phyloP scores from a whole-genome alignment of 805 yeast genomes.

The Candida sakaeoensis region DNA sequence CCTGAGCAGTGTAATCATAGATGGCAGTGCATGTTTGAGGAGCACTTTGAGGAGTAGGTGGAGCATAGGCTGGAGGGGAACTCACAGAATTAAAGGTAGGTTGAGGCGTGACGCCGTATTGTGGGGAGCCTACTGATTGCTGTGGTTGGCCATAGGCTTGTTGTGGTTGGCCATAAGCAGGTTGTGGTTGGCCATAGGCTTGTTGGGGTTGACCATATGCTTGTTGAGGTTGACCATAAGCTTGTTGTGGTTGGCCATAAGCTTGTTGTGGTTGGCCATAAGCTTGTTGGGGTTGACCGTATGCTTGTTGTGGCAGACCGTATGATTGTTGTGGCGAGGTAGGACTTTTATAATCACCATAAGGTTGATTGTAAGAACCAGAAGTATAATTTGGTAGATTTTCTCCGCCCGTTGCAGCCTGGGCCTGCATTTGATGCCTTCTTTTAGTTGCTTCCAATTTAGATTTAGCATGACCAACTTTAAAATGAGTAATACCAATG shows the following conservation, averaged over 20 bases:
- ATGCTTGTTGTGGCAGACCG: conserved; percentile 13
- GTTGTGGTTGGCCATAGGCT: conserved; percentile 16
- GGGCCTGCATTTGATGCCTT: conserved; percentile 47
- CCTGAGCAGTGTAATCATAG: conserved; percentile 90
- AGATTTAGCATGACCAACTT: conserved; percentile 79
- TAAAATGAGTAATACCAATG: conserved; percentile 86
- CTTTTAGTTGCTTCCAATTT: conserved; percentile 81
- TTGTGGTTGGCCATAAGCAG: conserved; percentile 14
- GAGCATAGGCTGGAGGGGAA: conserved; percentile 29
- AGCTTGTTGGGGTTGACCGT: conserved; percentile 15
- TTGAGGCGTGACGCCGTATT: conserved; percentile 21
- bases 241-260: conserved; percentile 7
- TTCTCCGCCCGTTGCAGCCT: conserved; percentile 13
- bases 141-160: conserved; percentile 10
- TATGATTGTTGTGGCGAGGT: conserved; percentile 9
- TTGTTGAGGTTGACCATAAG: conserved; percentile 12
- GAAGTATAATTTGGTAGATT: conserved; percentile 37
- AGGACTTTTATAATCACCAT: conserved; percentile 27
- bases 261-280: conserved; percentile 14
- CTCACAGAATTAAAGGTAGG: conserved; percentile 12
- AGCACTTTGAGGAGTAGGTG: conserved; percentile 28
- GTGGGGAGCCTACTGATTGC: conserved; percentile 17
- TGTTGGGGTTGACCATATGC: conserved; percentile 10
- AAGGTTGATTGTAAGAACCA: conserved; percentile 19
- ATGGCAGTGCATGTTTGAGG: conserved; percentile 78